phyloP scores from a whole-genome alignment of 2,329 filamentous ascomycete genomes.

The Rhynchosporium graminicola region DNA sequence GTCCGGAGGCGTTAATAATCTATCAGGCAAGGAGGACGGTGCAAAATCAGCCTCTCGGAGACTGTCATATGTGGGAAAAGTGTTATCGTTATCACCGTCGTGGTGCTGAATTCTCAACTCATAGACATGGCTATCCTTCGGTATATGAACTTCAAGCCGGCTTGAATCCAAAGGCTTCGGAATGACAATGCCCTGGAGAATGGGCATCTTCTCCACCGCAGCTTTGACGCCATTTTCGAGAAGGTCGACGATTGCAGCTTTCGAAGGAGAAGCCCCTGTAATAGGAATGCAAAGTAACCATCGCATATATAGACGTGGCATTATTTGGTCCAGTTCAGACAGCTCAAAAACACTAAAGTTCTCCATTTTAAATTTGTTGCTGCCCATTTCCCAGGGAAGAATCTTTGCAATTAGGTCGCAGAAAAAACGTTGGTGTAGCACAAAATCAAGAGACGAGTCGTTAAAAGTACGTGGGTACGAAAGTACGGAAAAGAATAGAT shows the following conservation, averaged over 20 bases:
- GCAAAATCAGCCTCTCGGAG: not conserved
- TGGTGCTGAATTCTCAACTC: not conserved
- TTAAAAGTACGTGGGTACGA: too few relatives aligned
- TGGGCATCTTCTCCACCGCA: not conserved
- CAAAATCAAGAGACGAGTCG: too few relatives aligned
- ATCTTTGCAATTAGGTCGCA: too few relatives aligned
- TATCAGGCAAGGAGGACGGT: constrained; percentile 2
- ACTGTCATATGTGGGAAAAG: constrained; percentile 5
- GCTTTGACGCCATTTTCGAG: not conserved
- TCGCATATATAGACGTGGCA: constrained; percentile 5
- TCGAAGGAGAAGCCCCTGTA: not conserved
- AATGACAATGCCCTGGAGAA: not conserved
- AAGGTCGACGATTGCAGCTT: not conserved
- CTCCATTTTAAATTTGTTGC: not conserved
- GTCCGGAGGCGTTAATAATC: not conserved
- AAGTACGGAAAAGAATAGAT: too few relatives aligned
- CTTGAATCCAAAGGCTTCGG: not conserved
- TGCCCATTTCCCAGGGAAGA: not conserved
- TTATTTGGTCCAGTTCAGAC: constrained; percentile 7
- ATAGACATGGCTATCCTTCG: not conserved
- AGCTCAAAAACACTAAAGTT: not conserved
- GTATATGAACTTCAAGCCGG: constrained; percentile 5
- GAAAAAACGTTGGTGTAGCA: too few relatives aligned
- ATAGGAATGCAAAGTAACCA: constrained; percentile 3
- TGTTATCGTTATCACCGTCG: not conserved